These are phyloP conservation scores for Colletotrichum sansevieriae DNA, from an alignment of 2,329 filamentous ascomycete species.

Conservation along the genomic window DNA sequence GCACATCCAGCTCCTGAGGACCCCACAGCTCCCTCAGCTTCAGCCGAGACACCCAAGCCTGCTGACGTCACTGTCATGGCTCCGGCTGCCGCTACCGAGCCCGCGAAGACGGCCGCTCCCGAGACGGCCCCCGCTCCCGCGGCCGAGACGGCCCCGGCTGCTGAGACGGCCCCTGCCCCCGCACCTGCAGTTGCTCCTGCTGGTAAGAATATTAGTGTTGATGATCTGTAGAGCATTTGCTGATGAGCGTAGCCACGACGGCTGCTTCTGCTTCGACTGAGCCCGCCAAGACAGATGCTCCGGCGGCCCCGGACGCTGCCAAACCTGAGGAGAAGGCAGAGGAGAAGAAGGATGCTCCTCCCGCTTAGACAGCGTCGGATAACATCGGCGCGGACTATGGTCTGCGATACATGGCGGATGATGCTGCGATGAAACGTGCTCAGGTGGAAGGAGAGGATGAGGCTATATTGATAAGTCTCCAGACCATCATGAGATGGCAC, in stretches of 20 bases:
- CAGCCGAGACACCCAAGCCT: conserved; percentile 31
- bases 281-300: conserved; percentile 42
- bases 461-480: too few relatives aligned
- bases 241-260: conserved; percentile 27
- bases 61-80: conserved; percentile 45
- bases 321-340: conserved; percentile 45
- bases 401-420: not conserved
- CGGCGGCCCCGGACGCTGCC: conserved; percentile 46
- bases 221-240: not conserved
- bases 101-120: conserved; percentile 44
- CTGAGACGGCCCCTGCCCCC: conserved; percentile 29
- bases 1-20: conserved; percentile 46
- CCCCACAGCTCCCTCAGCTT: conserved; percentile 45
- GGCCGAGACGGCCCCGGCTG: conserved; percentile 39
- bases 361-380: conserved; percentile 25
- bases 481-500: too few relatives aligned
- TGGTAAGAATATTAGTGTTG: not conserved
- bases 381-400: not conserved
- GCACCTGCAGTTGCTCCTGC: conserved; percentile 35
- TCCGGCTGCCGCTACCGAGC: conserved; percentile 43
- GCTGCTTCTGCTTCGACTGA: conserved; percentile 45
- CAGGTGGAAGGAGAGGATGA: too few relatives aligned
- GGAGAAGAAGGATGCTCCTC: conserved; percentile 45
- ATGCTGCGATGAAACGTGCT: too few relatives aligned
- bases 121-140: too few relatives aligned